Base-by-base conservation (phyloP, 1,139 yeast species). In the Hanseniaspora gamundiae region DNA sequence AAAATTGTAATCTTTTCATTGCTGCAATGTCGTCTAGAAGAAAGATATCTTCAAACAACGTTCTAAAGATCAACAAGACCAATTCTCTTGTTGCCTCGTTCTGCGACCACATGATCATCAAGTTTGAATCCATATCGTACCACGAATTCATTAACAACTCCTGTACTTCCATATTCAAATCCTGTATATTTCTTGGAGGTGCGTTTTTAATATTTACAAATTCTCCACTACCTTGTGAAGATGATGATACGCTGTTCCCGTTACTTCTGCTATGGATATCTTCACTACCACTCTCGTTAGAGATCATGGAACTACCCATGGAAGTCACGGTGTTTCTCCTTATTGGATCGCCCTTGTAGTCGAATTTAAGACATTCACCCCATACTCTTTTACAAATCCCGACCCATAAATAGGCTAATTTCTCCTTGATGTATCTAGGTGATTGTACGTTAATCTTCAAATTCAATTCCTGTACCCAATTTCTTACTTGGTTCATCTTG, bases 21-120 rank as follows among this genome's bases (percentile, higher is more conserved):
- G 95, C 95, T 14, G 85, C 74, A 19, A 95, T 83, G 57, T 91
- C 98, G 53, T 91, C 98, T 44, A 91, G 70, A 43, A 91, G 67
- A 57, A 87, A 93, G n/a, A 88, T 76, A 59, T 93, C 98, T 64
- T 93, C 99, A 57, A 91, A 91, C 35, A 93, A 65, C 1, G 94
- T 86, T 54, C 95, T 70, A 51, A 85, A 74, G 9, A 91, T 81
- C 28, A 84, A 76, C 28, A 91, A 66, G 2, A 91, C 71, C 42
- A 93, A 66, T 56, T 87, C 95, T 49, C 95, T 71, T 6, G 83
- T 69, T 14, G 76, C 73, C 24, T 71, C 64, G 47, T 74, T 75
- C 46, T 67, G 66, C 45, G 74, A 71, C 97, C 97, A 93, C 54
- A 91, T 65, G 44, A 72, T 71, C 57, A 80, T 73, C 40, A 91